Base-by-base conservation (phyloP, 148 eudicot genomes). In the Tetragonia tetragonoides region DNA sequence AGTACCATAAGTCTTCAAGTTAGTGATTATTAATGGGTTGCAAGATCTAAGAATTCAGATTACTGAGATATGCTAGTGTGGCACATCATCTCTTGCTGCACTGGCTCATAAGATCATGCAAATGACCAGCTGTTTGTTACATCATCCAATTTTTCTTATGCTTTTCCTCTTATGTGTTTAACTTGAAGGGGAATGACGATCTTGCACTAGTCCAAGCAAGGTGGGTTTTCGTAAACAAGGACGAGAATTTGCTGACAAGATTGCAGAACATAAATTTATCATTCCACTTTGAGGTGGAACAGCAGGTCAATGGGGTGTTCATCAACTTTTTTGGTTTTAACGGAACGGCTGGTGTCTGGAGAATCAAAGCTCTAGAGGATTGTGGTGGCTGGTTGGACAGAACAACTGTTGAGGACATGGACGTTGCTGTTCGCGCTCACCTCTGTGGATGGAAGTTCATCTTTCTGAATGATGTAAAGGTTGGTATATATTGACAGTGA, bases 321-420 rank as follows among this genome's bases (percentile, higher is more conserved):
- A 85, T 92, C 67, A 92, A 93, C 83, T 95, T 95, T 79, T 95
- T 95, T 84, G 99, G 99, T 77, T 95, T 92, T 81, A 95, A 95
- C 81, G 99, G 99, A 78, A 95, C 99, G 80, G 97, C 99, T 86
- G 99, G 99, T 82, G 97, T 95, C 61, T 95, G 99, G 99, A 92
- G 96, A 84, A 90, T 91, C 51, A 90, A 91, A 81, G 99, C 99
- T 70, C 83, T 95, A 38, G 96, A 95, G 87, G 99, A 95, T 15
- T 95, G 92, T 70, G 99, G 99, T 81, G 97, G 99, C 76, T 95
- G 99, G 99, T 81, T 90, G 40, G 99, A 95, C 34, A 81, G 99
- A 67, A 95, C 99, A 60, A 92, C 99, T 68, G 99, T 95, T 78
- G 99, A 95, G 82, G 99, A 95, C 86, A 95, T 95, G 99, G 99